Percentiles rank a stretch among this genome's conserved stretches.
Evolutionary conservation across 177 flowering plant genomes (phyloP).

Genomic region (Vitis hybrid): DNA sequence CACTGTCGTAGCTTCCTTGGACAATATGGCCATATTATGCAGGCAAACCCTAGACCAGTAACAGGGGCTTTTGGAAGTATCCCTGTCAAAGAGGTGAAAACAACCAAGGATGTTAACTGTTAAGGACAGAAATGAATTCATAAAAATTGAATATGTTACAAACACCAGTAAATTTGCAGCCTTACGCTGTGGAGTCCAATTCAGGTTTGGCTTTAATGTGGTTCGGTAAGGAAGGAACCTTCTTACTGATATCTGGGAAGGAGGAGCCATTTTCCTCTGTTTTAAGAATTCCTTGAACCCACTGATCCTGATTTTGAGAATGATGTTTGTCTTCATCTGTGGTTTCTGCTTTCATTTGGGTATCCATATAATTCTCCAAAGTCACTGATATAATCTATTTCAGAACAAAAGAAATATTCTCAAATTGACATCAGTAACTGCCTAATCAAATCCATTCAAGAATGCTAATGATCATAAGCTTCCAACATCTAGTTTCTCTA

Average conservation of each 20-base stretch:
- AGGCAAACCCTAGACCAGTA: slow-evolving; percentile 90
- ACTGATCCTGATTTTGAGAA: slow-evolving; percentile 25
- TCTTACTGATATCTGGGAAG: slow-evolving; percentile 27
- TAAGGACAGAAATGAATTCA: background rate
- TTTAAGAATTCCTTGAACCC: slow-evolving; percentile 40
- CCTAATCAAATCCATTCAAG: background rate
- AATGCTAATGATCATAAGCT: too few relatives aligned
- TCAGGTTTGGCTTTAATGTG: slow-evolving; percentile 26
- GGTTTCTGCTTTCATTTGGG: slow-evolving; percentile 30
- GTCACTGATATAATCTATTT: slow-evolving; percentile 71
- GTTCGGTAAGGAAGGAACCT: slow-evolving; percentile 29
- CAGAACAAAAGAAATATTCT: slow-evolving; percentile 8
- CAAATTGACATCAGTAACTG: background rate
- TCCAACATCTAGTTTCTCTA: too few relatives aligned
- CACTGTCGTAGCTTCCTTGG: slow-evolving; percentile 78
- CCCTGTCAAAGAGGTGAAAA: slow-evolving; percentile 34
- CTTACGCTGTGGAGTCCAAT: slow-evolving; percentile 47
- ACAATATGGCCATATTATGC: slow-evolving; percentile 65
- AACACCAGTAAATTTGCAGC: slow-evolving; percentile 5
- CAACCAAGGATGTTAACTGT: background rate
- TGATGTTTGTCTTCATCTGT: slow-evolving; percentile 21
- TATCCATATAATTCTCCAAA: slow-evolving; percentile 66
- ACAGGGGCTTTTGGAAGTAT: slow-evolving; percentile 58
- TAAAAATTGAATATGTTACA: slow-evolving; percentile 1
- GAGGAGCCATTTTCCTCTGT: slow-evolving; percentile 30